A percentile compares a stretch with the other conserved stretches of the same genome.
These are phyloP conservation scores for Aspergillus ellipticus DNA, from an alignment of 495 filamentous ascomycete genomes.

Conservation along the genomic window DNA sequence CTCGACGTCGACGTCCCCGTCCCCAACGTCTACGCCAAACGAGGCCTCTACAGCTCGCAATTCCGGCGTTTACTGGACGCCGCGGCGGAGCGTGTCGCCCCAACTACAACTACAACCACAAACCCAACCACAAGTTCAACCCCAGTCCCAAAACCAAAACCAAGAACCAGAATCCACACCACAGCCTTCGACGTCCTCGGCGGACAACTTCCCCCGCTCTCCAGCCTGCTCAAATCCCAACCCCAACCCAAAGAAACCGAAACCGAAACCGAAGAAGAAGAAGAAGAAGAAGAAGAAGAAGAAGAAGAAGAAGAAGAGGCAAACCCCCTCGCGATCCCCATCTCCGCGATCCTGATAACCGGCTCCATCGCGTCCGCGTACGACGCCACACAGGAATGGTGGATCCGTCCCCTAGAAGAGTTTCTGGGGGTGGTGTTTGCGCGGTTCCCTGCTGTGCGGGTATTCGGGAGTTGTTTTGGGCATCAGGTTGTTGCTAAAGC, in stretches of 20 bases:
- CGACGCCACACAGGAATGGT: constrained; percentile 21
- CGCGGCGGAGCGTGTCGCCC: constrained; percentile 23
- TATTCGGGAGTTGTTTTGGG: constrained; percentile 50
- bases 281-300: neutral
- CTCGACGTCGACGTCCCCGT: constrained; percentile 41
- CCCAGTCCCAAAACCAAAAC: no score
- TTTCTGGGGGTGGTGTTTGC: constrained; percentile 34
- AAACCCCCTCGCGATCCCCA: constrained; percentile 17
- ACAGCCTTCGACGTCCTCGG: constrained; percentile 40
- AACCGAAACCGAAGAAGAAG: neutral
- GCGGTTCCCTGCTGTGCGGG: constrained; percentile 38
- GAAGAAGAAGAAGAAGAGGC: constrained; percentile 1
- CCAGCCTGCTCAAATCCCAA: constrained; percentile 9
- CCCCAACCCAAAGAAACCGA: neutral
- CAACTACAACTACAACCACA: constrained; percentile 15
- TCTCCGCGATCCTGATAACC: constrained; percentile 41
- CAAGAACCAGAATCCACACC: constrained; percentile 21
- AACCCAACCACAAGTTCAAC: no score
- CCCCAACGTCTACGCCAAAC: constrained; percentile 29
- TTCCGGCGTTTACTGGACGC: constrained; percentile 33
- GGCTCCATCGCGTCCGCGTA: constrained; percentile 36
- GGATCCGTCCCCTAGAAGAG: constrained; percentile 28
- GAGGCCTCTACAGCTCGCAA: constrained; percentile 38
- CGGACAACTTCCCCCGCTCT: constrained; percentile 27
- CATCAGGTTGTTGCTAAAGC: constrained; percentile 46